phyloP scores from a whole-genome alignment of 352 stramenopile genomes.

The Plasmopara viticola region DNA sequence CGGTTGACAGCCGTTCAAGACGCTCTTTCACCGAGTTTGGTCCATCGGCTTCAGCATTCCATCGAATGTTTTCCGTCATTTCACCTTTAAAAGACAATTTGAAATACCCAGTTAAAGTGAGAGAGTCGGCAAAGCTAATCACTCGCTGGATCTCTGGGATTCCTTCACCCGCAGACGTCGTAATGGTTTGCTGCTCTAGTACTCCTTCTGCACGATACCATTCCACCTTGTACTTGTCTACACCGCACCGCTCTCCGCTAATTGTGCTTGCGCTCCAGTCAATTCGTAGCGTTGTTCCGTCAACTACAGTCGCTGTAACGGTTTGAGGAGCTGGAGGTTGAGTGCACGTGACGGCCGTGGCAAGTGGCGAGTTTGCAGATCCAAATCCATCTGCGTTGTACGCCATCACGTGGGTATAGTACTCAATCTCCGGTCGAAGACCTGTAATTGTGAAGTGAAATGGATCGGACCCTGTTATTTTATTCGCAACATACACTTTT shows the following conservation, averaged over 20 bases:
- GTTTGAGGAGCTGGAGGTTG: conserved; percentile 42
- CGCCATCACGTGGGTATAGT: conserved; percentile 76
- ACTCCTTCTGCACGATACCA: conserved; percentile 60
- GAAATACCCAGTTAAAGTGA: conserved; percentile 59
- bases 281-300: conserved; percentile 49
- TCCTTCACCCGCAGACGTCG: conserved; percentile 57
- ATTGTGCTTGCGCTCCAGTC: conserved; percentile 35
- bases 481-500: conserved; percentile 65
- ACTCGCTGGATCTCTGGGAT: conserved; percentile 62
- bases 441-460: conserved; percentile 54
- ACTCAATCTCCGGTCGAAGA: conserved; percentile 44
- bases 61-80: conserved; percentile 57
- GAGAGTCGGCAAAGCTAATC: conserved; percentile 47
- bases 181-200: conserved; percentile 68
- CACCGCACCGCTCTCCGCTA: conserved; percentile 19
- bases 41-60: conserved; percentile 50
- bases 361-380: conserved; percentile 44
- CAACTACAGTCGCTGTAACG: conserved; percentile 41
- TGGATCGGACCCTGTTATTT: conserved; percentile 87
- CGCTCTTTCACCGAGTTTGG: conserved; percentile 62
- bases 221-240: conserved; percentile 71
- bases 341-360: conserved; percentile 44
- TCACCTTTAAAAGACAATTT: conserved; percentile 57
- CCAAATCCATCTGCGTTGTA: conserved; percentile 52
- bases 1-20: conserved; percentile 53